Conservation (phyloP, 2,329 filamentous ascomycete genomes). For the Apiospora aurea region DNA sequence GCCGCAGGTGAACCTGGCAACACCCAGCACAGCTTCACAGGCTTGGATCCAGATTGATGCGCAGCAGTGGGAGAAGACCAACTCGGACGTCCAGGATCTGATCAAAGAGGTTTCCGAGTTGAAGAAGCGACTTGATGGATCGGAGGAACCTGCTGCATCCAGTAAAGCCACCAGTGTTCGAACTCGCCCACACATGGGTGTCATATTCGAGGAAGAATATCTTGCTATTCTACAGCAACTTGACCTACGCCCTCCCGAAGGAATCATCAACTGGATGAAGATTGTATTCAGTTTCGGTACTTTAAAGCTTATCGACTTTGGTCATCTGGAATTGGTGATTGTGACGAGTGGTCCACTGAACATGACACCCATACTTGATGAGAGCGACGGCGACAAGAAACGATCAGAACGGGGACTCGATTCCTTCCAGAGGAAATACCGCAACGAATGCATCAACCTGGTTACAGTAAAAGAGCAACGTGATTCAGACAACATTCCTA, state of each 20-base stretch:
- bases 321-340: accelerated
- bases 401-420: no score
- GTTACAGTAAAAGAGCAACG: no score
- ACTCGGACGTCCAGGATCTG: background rate
- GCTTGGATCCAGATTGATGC: background rate
- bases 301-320: background rate
- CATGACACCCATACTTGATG: no score
- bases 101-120: background rate
- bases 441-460: background rate
- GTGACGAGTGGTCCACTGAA: no score
- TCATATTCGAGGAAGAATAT: background rate
- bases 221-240: background rate
- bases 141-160: background rate
- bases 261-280: background rate
- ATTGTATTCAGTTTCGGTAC: background rate
- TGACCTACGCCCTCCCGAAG: background rate
- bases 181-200: background rate
- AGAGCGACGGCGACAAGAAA: no score
- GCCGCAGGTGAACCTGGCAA: background rate
- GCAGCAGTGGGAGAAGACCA: background rate
- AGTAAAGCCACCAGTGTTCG: accelerated
- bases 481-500: background rate
- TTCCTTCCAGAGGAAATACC: no score
- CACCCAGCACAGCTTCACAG: no score
- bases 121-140: background rate